A percentile compares a stretch with the other conserved stretches of the same genome.
phyloP scores from a whole-genome alignment of 2,329 filamentous ascomycete species.

The Penicillium sp. region DNA sequence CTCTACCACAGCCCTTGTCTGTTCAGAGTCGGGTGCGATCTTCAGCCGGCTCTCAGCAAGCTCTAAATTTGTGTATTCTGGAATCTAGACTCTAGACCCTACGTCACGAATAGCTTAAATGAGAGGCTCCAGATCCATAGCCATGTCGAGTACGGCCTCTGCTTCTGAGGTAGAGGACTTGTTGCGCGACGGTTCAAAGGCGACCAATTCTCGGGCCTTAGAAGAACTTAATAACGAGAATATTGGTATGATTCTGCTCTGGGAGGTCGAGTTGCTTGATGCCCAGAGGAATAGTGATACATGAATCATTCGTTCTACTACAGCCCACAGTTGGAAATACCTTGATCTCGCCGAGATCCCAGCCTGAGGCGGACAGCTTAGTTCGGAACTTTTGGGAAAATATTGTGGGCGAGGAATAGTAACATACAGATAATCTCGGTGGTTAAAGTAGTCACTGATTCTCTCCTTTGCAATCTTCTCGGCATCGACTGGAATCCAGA shows the following conservation, averaged over 20 bases:
- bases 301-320: slow-evolving; percentile 71
- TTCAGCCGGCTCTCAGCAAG: slow-evolving; percentile 62
- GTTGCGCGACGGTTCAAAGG: slow-evolving; percentile 19
- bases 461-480: not conserved
- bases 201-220: slow-evolving; percentile 57
- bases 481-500: not conserved
- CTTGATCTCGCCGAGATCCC: slow-evolving; percentile 63
- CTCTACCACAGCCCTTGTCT: slow-evolving; percentile 55
- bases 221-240: slow-evolving; percentile 63
- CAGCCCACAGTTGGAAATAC: slow-evolving; percentile 65
- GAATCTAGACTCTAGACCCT: slow-evolving; percentile 73
- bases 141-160: slow-evolving; percentile 46
- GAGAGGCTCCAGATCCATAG: slow-evolving; percentile 45
- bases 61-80: slow-evolving; percentile 64
- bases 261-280: slow-evolving; percentile 62
- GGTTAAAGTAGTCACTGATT: slow-evolving; percentile 30
- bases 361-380: slow-evolving; percentile 70
- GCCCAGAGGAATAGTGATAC: slow-evolving; percentile 53
- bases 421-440: no score
- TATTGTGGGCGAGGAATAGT: slow-evolving; percentile 62
- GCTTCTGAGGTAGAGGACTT: slow-evolving; percentile 23
- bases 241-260: slow-evolving; percentile 68
- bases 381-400: slow-evolving; percentile 69
- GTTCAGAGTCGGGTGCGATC: slow-evolving; percentile 17
- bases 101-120: slow-evolving; percentile 71